These are phyloP conservation scores for Coemansia sp. DNA, from an alignment of 192 early-diverging fungal genomes.

Conservation along the genomic window DNA sequence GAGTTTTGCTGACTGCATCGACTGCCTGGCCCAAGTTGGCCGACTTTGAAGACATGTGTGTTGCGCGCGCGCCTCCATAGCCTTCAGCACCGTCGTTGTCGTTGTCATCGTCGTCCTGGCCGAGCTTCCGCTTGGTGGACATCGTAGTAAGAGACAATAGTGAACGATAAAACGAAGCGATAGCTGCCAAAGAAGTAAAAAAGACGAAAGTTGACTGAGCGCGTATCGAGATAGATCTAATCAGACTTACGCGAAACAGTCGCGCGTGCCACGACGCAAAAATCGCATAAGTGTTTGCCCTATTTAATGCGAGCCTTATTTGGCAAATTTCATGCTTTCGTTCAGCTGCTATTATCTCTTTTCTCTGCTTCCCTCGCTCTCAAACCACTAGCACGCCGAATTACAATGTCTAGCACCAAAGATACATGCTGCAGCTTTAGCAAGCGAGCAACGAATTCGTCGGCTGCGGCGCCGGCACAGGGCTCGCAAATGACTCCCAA, in stretches of 20 bases:
- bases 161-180: not conserved
- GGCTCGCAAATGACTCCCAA: conserved; percentile 18
- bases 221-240: not conserved
- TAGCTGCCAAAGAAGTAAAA: too few species aligned
- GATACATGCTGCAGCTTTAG: not conserved
- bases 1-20: conserved; percentile 21
- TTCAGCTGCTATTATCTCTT: not conserved
- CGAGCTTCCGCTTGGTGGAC: conserved; percentile 34
- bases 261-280: not conserved
- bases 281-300: too few species aligned
- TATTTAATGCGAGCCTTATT: too few species aligned
- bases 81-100: conserved; percentile 3
- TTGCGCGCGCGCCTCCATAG: not conserved
- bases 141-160: conserved; percentile 10
- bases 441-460: conserved; percentile 5
- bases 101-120: conserved; percentile 12
- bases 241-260: not conserved
- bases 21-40: conserved; percentile 26
- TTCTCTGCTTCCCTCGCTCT: not conserved
- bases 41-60: conserved; percentile 9
- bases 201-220: not conserved
- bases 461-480: conserved; percentile 13
- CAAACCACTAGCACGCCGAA: not conserved
- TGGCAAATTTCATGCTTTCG: too few species aligned
- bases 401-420: conserved; percentile 1